Conservation (phyloP, 2,329 filamentous ascomycete species). For the Sclerotinia subarctica region DNA sequence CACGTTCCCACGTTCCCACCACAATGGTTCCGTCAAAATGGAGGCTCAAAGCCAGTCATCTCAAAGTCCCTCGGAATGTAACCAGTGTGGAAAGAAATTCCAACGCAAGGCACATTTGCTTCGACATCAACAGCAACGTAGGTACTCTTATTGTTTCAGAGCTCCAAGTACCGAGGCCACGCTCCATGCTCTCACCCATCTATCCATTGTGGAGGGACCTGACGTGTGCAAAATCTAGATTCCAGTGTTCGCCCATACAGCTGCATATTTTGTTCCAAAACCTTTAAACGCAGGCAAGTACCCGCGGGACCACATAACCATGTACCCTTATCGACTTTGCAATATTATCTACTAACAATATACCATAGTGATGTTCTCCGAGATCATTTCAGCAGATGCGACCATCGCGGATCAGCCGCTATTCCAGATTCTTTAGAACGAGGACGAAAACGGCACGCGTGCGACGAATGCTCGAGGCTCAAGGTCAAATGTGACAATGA, state of each 20-base stretch:
- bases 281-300: constrained; percentile 38
- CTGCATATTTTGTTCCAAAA: constrained; percentile 39
- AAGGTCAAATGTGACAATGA: constrained; percentile 40
- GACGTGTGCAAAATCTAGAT: constrained; percentile 30
- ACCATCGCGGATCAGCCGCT: constrained; percentile 33
- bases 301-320: background rate
- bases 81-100: constrained; percentile 38
- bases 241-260: constrained; percentile 36
- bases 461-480: constrained; percentile 38
- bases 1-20: constrained; percentile 24
- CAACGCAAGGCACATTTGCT: constrained; percentile 39
- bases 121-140: constrained; percentile 38
- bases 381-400: constrained; percentile 39
- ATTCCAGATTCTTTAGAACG: constrained; percentile 37
- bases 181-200: background rate
- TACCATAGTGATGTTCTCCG: constrained; percentile 36
- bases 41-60: constrained; percentile 39
- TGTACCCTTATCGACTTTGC: background rate
- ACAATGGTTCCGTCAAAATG: constrained; percentile 34
- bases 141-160: constrained; percentile 19
- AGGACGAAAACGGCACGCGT: constrained; percentile 39
- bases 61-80: constrained; percentile 38
- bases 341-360: background rate
- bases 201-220: background rate
- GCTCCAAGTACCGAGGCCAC: background rate